Evolutionary conservation across 345 rosid species (phyloP).

Genomic region (Pugionium dolabratum): DNA sequence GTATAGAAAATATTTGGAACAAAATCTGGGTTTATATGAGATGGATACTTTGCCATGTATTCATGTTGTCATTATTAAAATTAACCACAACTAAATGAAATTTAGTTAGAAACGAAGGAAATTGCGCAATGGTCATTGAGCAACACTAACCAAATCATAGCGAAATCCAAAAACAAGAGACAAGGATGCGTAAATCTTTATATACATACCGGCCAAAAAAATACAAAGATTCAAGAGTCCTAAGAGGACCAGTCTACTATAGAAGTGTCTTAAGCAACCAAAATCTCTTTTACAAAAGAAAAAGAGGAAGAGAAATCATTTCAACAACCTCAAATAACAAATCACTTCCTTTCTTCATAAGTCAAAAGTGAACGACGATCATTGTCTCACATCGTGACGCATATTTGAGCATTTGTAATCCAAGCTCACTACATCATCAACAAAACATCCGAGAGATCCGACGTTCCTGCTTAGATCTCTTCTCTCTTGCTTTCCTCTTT

Average conservation of each 20-base stretch:
- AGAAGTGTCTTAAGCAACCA: slow-evolving; percentile 24
- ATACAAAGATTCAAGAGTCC: slow-evolving; percentile 19
- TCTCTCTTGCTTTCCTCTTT: background rate
- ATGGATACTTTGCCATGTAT: no score
- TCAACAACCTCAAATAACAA: background rate
- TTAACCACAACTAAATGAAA: no score
- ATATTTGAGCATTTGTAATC: no score
- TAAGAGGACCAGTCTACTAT: background rate
- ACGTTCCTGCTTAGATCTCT: background rate
- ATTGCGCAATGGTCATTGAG: no score
- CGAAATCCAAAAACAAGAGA: no score
- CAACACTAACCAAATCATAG: no score
- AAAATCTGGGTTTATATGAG: no score
- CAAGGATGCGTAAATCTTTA: background rate
- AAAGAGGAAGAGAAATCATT: background rate
- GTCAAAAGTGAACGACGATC: slow-evolving; percentile 15
- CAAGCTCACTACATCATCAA: no score
- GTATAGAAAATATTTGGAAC: no score
- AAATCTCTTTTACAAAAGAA: background rate
- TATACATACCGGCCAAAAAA: slow-evolving; percentile 19
- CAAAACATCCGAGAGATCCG: no score
- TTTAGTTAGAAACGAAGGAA: no score
- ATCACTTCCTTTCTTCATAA: slow-evolving; percentile 20
- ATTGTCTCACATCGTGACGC: background rate
- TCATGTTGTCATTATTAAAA: no score